Evolutionary conservation across 768 basidiomycete genomes (phyloP).

Genomic region (Collybiopsis luxurians): DNA sequence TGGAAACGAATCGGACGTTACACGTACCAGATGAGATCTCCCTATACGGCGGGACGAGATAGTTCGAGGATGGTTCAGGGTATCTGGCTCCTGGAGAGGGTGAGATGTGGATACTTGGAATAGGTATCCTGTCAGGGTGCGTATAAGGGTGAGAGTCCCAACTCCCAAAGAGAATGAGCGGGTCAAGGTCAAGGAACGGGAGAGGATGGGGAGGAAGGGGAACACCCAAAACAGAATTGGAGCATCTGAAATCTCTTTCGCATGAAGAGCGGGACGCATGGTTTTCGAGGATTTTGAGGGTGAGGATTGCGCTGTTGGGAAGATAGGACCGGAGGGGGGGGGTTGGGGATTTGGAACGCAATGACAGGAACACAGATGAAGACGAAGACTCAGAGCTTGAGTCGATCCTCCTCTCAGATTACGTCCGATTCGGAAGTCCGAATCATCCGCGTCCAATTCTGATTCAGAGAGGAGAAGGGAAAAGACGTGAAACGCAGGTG

Average conservation of each 20-base stretch:
- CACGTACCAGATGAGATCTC: background rate
- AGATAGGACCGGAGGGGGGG: too few species aligned
- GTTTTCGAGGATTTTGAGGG: background rate
- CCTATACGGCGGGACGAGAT: background rate
- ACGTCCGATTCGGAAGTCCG: too few species aligned
- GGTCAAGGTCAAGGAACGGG: background rate
- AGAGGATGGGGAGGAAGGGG: background rate
- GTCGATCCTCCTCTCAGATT: too few species aligned
- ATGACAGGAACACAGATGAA: too few species aligned
- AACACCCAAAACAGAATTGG: background rate
- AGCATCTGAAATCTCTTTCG: background rate
- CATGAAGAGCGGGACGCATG: background rate
- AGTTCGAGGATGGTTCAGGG: too few species aligned
- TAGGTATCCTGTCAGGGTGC: constrained; percentile 4
- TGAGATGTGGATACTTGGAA: background rate
- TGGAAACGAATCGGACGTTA: background rate
- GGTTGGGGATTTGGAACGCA: too few species aligned
- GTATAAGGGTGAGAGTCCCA: constrained; percentile 28
- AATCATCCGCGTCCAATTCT: too few species aligned
- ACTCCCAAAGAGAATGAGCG: background rate
- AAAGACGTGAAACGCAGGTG: too few species aligned
- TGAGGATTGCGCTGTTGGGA: too few species aligned
- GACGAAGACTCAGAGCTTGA: too few species aligned
- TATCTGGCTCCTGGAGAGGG: too few species aligned
- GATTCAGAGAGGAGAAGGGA: too few species aligned